Percentiles rank a stretch among this genome's conserved stretches.
phyloP scores from a whole-genome alignment of 2,329 filamentous ascomycete species.

The Colletotrichum sp. region DNA sequence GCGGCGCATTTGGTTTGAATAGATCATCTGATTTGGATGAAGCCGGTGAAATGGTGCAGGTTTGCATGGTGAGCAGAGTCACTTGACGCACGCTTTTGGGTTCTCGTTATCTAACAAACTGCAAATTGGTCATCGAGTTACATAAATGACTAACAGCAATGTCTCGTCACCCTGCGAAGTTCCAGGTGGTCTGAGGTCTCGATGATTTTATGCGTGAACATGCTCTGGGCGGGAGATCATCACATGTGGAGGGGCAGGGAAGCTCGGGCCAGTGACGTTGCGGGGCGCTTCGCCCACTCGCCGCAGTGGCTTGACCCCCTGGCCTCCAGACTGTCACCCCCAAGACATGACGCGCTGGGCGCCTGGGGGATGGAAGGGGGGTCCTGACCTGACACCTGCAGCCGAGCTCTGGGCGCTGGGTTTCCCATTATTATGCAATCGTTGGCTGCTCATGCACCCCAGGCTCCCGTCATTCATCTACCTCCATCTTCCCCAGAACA shows the following conservation, averaged over 20 bases:
- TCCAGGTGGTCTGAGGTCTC: neutral
- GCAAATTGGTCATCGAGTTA: neutral
- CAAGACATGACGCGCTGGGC: slow-evolving; percentile 2
- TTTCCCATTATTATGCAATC: slow-evolving; percentile 5
- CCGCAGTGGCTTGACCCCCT: neutral
- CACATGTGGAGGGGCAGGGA: slow-evolving; percentile 5
- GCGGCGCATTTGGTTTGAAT: slow-evolving; percentile 14
- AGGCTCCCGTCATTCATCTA: neutral
- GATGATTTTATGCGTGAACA: neutral
- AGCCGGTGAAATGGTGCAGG: neutral
- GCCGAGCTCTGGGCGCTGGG: neutral
- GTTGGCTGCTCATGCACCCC: neutral
- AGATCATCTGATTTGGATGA: neutral
- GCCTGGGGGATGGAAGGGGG: neutral
- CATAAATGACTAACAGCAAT: neutral
- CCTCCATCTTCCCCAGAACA: neutral
- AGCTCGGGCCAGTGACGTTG: slow-evolving; percentile 17
- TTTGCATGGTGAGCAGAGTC: neutral
- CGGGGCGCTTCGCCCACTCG: neutral
- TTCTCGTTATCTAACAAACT: neutral
- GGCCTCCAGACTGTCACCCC: neutral
- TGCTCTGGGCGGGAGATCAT: neutral
- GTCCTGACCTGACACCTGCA: slow-evolving; percentile 5
- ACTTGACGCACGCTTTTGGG: neutral
- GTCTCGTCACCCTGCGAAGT: neutral